Base-by-base conservation (phyloP, 805 yeast genomes). In the Candida pini region DNA sequence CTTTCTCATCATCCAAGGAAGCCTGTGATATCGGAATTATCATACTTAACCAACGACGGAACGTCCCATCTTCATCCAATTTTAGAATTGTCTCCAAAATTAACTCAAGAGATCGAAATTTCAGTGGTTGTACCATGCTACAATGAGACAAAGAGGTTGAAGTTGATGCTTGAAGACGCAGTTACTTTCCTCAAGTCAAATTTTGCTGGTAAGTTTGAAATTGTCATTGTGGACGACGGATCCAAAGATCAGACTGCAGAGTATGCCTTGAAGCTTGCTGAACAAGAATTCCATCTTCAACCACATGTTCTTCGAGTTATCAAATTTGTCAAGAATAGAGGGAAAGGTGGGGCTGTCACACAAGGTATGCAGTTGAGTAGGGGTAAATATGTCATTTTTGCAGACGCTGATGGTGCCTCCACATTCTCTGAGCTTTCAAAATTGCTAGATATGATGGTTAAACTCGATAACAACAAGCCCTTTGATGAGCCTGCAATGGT, bases 351-450 rank as follows among this genome's bases (percentile, higher is more conserved):
- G 9, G 98, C 97, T 0, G 97, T 92, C 0, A 78, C 94, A 13
- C 97, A 90, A 58, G 98, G 98, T 6, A 62, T 92, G 57, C 73
- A 80, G 48, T 78, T 76, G 49, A 64, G 80, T 3, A 65, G 86
- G 28, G 98, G 97, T 9, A 56, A 68, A 37, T 80, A 73, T 48
- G 75, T 77, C 9, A 69, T 92, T 8, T 92, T 92, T 64, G 97
- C 96, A 1, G 98, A 92, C 61, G 98, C 97, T 1, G 98, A 92
- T 61, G 97, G 97, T 22, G 97, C 98, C 4, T 81, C 95, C 18
- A 69, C 71, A 46, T 92, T 92, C 54, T 51, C 73, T 18, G 96
- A 89, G 56, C 65, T 83, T 18, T 52, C 53, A 2, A 73, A 69
- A 36, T 64, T 89, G 38, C 43, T 76, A 9, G 53, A 51, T 3